A percentile compares a stretch with the other conserved stretches of the same genome.
phyloP scores from a whole-genome alignment of 805 yeast genomes.

The Candida awuae region DNA sequence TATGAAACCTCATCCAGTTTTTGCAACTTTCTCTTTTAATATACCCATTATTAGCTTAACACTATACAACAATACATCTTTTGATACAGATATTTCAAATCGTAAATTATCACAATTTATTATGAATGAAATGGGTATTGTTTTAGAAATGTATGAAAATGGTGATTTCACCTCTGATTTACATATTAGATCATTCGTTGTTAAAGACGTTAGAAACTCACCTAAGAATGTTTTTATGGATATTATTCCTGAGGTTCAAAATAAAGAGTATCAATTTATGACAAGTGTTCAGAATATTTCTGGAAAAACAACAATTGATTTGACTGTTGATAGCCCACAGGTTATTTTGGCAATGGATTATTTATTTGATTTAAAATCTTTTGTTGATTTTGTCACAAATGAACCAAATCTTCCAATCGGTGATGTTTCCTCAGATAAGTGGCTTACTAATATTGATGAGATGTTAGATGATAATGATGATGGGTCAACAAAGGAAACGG shows the following conservation, averaged over 20 bases:
- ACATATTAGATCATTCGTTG: conserved; percentile 63
- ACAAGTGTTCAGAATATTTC: conserved; percentile 41
- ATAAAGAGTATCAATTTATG: conserved; percentile 64
- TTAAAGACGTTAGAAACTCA: conserved; percentile 60
- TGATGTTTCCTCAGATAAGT: no score
- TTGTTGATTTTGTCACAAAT: conserved; percentile 41
- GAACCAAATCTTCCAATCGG: no score
- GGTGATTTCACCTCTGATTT: conserved; percentile 53
- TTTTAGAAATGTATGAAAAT: conserved; percentile 43
- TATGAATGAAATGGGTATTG: conserved; percentile 48
- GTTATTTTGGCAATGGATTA: conserved; percentile 81
- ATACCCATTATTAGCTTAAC: conserved; percentile 61
- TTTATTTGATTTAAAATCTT: conserved; percentile 64
- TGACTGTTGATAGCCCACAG: conserved; percentile 73
- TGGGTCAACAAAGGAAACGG: neutral
- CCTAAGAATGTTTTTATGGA: conserved; percentile 68
- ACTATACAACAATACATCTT: conserved; percentile 45
- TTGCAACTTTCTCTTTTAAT: conserved; percentile 42
- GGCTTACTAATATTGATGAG: conserved; percentile 1
- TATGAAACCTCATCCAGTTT: conserved; percentile 3
- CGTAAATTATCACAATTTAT: conserved; percentile 49
- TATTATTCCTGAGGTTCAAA: conserved; percentile 63
- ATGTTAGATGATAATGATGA: conserved; percentile 4
- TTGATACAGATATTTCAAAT: conserved; percentile 28
- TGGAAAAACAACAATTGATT: conserved; percentile 35